These are phyloP conservation scores for Hanseniaspora lachancei DNA, from an alignment of 805 yeast species.

Conservation along the genomic window DNA sequence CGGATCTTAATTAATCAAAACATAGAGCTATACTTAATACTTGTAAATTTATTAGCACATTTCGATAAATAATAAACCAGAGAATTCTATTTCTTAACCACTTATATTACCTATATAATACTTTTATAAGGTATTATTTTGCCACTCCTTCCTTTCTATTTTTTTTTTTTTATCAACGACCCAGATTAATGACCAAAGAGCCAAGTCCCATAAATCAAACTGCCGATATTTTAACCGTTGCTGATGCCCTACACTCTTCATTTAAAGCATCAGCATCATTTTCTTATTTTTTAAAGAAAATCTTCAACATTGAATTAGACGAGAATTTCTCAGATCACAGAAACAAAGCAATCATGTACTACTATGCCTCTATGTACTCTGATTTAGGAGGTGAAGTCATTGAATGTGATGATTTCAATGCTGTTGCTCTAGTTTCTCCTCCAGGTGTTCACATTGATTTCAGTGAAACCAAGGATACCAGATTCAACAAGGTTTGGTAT, in stretches of 20 bases:
- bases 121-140: background rate
- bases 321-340: conserved; percentile 20
- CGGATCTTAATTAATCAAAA: background rate
- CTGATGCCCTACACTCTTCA: conserved; percentile 21
- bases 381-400: conserved; percentile 26
- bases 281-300: conserved; percentile 24
- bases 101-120: background rate
- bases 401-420: conserved; percentile 26
- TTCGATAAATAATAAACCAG: background rate
- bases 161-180: too few relatives aligned
- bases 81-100: background rate
- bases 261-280: conserved; percentile 21
- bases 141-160: background rate
- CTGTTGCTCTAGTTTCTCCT: conserved; percentile 24
- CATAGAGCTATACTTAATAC: too few relatives aligned
- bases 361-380: conserved; percentile 20
- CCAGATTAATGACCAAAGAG: conserved; percentile 2
- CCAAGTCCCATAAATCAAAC: conserved; percentile 17
- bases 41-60: background rate
- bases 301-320: conserved; percentile 20
- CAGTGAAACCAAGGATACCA: conserved; percentile 21
- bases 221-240: conserved; percentile 20
- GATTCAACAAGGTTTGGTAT: conserved; percentile 24
- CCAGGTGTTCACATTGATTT: conserved; percentile 22
- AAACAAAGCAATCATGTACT: conserved; percentile 20